Conservation (phyloP, 345 rosid species). For the Lepidium aucheri region DNA sequence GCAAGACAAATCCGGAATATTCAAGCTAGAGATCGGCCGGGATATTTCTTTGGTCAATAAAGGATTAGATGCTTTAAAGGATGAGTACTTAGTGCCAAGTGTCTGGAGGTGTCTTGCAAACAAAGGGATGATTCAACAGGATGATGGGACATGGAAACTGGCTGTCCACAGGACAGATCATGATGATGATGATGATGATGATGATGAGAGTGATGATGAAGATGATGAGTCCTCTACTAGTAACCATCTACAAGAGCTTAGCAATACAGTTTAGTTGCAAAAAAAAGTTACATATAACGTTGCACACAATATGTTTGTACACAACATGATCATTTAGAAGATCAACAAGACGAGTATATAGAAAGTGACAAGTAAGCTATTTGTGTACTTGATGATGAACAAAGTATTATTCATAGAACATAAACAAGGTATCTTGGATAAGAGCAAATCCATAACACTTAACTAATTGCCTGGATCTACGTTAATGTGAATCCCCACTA, state of each 20-base stretch:
- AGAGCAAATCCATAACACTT: slow-evolving; percentile 38
- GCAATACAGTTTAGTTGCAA: not conserved
- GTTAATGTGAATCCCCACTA: slow-evolving; percentile 53
- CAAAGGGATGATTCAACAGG: slow-evolving; percentile 48
- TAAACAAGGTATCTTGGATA: too few relatives aligned
- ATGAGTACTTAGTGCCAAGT: slow-evolving; percentile 37
- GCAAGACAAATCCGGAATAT: slow-evolving; percentile 12
- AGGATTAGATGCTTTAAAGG: slow-evolving; percentile 23
- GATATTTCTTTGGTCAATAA: slow-evolving; percentile 33
- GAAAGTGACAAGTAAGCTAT: not conserved
- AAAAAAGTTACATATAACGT: not conserved
- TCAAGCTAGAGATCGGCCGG: slow-evolving; percentile 22
- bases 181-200: not conserved
- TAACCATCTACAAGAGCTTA: slow-evolving; percentile 7
- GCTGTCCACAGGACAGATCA: slow-evolving; percentile 30
- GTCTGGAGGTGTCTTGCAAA: slow-evolving; percentile 43
- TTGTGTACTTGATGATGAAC: not conserved
- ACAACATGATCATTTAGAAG: slow-evolving; percentile 5
- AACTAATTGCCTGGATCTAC: slow-evolving; percentile 60
- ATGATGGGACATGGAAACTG: slow-evolving; percentile 46
- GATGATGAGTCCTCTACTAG: not conserved
- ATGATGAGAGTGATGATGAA: not conserved
- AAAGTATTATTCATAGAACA: too few relatives aligned
- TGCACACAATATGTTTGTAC: not conserved
- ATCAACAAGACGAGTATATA: not conserved